phyloP scores from a whole-genome alignment of 2,329 filamentous ascomycete species.

The Aspergillus sp. region DNA sequence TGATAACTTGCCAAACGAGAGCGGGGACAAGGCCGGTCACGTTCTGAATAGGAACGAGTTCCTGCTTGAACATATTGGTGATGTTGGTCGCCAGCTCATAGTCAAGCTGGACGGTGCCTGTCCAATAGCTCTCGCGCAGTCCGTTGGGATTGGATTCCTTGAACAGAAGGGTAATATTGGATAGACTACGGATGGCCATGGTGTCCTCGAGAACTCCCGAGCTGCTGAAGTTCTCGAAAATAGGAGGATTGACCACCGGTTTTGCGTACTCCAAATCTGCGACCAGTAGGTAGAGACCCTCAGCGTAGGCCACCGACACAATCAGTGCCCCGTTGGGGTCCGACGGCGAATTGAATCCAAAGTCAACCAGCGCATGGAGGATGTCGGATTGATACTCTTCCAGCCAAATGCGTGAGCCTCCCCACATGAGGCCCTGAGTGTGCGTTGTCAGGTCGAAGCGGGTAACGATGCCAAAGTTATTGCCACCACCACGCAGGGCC shows the following conservation, averaged over 20 bases:
- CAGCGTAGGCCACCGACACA: slow-evolving; percentile 31
- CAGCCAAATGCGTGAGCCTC: slow-evolving; percentile 36
- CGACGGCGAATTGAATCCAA: slow-evolving; percentile 21
- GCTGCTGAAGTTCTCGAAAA: slow-evolving; percentile 41
- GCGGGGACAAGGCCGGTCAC: slow-evolving; percentile 1
- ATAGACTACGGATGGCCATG: slow-evolving; percentile 30
- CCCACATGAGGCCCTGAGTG: slow-evolving; percentile 42
- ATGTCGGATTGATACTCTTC: slow-evolving; percentile 31
- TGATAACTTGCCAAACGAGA: slow-evolving; percentile 37
- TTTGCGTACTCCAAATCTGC: slow-evolving; percentile 43
- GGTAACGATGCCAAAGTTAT: slow-evolving; percentile 44
- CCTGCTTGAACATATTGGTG: slow-evolving; percentile 6
- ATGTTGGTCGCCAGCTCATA: slow-evolving; percentile 28
- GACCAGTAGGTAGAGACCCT: slow-evolving; percentile 30
- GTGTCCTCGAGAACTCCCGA: slow-evolving; percentile 34
- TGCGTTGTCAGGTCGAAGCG: slow-evolving; percentile 44
- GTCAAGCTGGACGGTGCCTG: slow-evolving; percentile 34
- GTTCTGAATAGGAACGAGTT: neutral
- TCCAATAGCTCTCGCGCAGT: slow-evolving; percentile 36
- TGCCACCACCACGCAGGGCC: slow-evolving; percentile 45
- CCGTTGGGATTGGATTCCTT: slow-evolving; percentile 36
- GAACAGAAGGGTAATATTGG: slow-evolving; percentile 39
- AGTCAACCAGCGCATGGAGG: slow-evolving; percentile 35
- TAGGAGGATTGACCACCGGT: slow-evolving; percentile 36
- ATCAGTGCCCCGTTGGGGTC: slow-evolving; percentile 40